These are phyloP conservation scores for Blepharisma japonicum DNA, from an alignment of 73 alveolate species.

Conservation along the genomic window DNA sequence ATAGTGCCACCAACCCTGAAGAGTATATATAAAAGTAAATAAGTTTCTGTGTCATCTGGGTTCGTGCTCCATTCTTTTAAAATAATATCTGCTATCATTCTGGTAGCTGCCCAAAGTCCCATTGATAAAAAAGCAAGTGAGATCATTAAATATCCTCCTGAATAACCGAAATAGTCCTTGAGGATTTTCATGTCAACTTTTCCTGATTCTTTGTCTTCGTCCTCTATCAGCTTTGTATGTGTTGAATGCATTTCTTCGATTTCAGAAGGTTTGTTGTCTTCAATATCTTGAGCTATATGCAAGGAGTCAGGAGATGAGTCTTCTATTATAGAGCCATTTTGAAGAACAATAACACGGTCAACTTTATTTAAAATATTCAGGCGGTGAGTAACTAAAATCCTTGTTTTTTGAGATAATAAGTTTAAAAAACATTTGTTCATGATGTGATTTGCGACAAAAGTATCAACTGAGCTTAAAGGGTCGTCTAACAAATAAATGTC, in stretches of 20 bases:
- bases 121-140: neutral
- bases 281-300: neutral
- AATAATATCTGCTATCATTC: constrained; percentile 26
- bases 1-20: constrained; percentile 3
- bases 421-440: constrained; percentile 24
- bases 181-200: constrained; percentile 36
- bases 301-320: too few relatives aligned
- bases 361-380: constrained; percentile 27
- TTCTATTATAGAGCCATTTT: constrained; percentile 3
- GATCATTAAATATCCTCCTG: constrained; percentile 32
- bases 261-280: neutral
- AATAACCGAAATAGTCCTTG: constrained; percentile 31
- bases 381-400: constrained; percentile 39
- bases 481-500: constrained; percentile 87
- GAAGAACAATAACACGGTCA: constrained; percentile 34
- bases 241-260: neutral
- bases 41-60: neutral
- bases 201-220: constrained; percentile 55
- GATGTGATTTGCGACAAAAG: constrained; percentile 24
- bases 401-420: constrained; percentile 28
- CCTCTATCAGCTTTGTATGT: constrained; percentile 4
- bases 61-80: constrained; percentile 2
- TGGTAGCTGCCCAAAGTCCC: constrained; percentile 1
- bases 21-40: neutral
- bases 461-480: constrained; percentile 89